Evolutionary conservation across 768 basidiomycete species (phyloP), one percentile per base, ranked within the genome.

Genomic region (Pleurotus djamor): DNA sequence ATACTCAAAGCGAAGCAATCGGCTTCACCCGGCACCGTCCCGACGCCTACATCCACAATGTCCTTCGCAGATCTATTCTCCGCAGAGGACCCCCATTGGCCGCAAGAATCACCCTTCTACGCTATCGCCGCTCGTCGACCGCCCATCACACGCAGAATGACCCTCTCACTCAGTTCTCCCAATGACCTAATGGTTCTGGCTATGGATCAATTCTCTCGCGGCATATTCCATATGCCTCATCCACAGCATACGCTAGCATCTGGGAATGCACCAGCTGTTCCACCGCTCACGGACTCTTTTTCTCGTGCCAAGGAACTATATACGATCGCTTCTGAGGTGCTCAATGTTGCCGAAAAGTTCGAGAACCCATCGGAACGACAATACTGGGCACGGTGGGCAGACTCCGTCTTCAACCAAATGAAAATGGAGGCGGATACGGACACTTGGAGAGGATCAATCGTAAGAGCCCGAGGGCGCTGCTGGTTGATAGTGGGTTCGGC

Each of bases 161-260:
- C 77, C 8, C 69, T 86, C 7, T 64, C 71, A 14, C 68, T 67
- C 4, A 73, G 77, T 3, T 68, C 72, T 12, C 74, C 83, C 5
- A 69, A 82, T 67, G 85, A 86, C 47, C 68, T 89, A 44, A 72
- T 88, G 70, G 68, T 78, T 13, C 74, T 86, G 35, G 86, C 88
- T 6, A 83, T 85, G 74, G 88, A 88, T 68, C 87, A 88, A 61
- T 87, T 88, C 66, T 81, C 81, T 4, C 75, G 86, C 17, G 88
- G 86, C 5, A 87, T 88, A 59, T 83, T 89, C 67, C 83, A 87
- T 67, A 87, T 88, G 87, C 88, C 87, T 1, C 85, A 84, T 63
- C 76, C 74, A 5, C 67, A 69, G 16, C 71, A 71, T 54, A 45
- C 66, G 4, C 57, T 52, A 16, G 48, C 51, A 14, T 47, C 59